These are phyloP conservation scores for Cladosporium oxysporum DNA, from an alignment of 2,329 filamentous ascomycete genomes.

Conservation along the genomic window DNA sequence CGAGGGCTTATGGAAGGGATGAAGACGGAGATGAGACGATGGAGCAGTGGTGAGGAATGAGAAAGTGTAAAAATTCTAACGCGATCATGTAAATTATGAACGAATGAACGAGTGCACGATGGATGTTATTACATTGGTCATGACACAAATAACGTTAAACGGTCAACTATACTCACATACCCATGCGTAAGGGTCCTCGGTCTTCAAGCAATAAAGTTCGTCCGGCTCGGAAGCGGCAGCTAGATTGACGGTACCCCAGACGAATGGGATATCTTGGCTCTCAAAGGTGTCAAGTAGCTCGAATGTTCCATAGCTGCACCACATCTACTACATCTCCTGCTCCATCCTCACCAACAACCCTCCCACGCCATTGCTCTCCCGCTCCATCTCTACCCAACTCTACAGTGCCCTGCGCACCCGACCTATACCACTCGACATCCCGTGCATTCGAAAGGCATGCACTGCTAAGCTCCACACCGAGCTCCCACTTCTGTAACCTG, in stretches of 20 bases:
- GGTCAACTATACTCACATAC: neutral
- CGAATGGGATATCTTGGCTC: slow-evolving; percentile 5
- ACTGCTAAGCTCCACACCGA: slow-evolving; percentile 13
- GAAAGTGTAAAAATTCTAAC: neutral
- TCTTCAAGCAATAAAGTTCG: slow-evolving; percentile 8
- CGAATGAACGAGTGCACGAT: neutral
- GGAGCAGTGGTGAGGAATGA: slow-evolving; percentile 15
- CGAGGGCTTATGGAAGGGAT: slow-evolving; percentile 20
- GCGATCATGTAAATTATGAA: neutral
- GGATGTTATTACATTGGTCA: neutral
- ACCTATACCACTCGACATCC: neutral
- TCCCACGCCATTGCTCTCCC: neutral
- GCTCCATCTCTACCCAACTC: neutral
- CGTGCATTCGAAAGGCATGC: slow-evolving; percentile 15
- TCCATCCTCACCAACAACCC: neutral
- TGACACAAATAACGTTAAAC: neutral
- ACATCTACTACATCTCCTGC: neutral
- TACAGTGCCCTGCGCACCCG: neutral
- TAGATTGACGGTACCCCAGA: slow-evolving; percentile 8
- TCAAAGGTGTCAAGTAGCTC: slow-evolving; percentile 14
- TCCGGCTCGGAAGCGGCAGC: slow-evolving; percentile 1
- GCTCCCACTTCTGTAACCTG: slow-evolving; percentile 4
- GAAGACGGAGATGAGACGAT: slow-evolving; percentile 20
- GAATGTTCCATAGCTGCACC: slow-evolving; percentile 1
- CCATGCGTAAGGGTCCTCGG: neutral